Percentiles rank a stretch among this genome's conserved stretches.
Conservation (phyloP, 2,329 filamentous ascomycete genomes). For the Verticillium isaacii region DNA sequence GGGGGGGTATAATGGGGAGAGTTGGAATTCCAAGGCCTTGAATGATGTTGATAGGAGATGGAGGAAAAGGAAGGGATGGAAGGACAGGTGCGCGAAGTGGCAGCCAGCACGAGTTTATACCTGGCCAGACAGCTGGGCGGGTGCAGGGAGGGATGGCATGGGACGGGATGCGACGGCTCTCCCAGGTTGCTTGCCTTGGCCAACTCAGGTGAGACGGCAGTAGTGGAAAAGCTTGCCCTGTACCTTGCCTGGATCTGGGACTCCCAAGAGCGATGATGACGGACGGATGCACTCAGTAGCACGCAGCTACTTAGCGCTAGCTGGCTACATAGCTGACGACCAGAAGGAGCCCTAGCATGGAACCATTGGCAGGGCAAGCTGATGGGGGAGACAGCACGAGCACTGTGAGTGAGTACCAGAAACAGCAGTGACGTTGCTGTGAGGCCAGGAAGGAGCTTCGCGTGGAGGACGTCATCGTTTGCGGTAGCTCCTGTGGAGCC, state of each 20-base stretch:
- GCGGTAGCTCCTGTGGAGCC: conserved; percentile 3
- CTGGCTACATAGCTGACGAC: too few species aligned
- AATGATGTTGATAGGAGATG: neutral
- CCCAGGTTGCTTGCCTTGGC: neutral
- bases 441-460: neutral
- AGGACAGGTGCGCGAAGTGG: neutral
- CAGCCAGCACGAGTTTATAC: conserved; percentile 1
- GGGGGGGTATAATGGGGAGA: neutral
- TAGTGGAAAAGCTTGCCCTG: neutral
- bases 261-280: neutral
- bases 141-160: neutral
- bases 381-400: neutral
- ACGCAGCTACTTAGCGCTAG: neutral
- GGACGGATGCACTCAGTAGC: neutral
- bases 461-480: conserved; percentile 2
- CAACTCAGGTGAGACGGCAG: neutral
- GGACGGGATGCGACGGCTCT: neutral
- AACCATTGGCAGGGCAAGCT: neutral
- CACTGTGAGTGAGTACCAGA: neutral
- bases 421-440: neutral
- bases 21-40: neutral
- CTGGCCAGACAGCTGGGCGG: neutral
- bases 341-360: neutral
- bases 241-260: neutral
- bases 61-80: neutral